Evolutionary conservation across 2,329 filamentous ascomycete species (phyloP).

Genomic region (Hymenoscyphus fructigenus): DNA sequence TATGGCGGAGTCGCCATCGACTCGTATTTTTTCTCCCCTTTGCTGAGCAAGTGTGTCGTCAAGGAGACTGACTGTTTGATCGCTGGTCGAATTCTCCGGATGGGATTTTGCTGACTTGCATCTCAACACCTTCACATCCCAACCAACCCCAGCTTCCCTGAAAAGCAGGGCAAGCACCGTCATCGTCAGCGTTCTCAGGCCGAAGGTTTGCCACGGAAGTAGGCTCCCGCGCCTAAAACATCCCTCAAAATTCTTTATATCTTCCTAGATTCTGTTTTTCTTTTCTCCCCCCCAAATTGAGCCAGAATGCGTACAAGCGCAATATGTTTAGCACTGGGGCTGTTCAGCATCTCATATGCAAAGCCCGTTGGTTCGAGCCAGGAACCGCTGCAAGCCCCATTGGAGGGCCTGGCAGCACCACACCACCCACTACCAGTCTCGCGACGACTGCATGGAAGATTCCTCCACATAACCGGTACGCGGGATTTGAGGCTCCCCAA

Average conservation of each 20-base stretch:
- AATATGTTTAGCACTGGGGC: conserved; percentile 27
- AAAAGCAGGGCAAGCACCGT: neutral
- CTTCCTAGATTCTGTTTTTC: conserved; percentile 4
- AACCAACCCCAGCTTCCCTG: neutral
- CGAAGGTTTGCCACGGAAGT: neutral
- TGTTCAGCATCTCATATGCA: conserved; percentile 27
- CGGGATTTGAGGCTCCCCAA: conserved; percentile 8
- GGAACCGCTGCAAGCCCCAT: conserved; percentile 30
- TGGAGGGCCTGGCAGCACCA: conserved; percentile 29
- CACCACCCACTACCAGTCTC: conserved; percentile 21
- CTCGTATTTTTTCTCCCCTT: neutral
- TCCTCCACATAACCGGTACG: conserved; percentile 85
- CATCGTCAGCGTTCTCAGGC: neutral
- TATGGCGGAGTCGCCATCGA: neutral
- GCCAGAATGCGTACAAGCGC: conserved; percentile 25
- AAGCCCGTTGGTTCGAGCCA: conserved; percentile 25
- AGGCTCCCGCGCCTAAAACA: conserved; percentile 6
- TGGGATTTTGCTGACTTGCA: neutral
- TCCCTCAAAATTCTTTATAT: conserved; percentile 15
- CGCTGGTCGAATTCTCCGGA: neutral
- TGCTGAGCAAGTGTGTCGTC: neutral
- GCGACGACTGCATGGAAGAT: conserved; percentile 64
- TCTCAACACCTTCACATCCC: neutral
- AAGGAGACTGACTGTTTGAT: neutral
- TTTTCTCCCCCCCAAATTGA: conserved; percentile 3